A percentile compares a stretch with the other conserved stretches of the same genome.
phyloP scores from a whole-genome alignment of 768 basidiomycete genomes.

The Lentinula raphanica region DNA sequence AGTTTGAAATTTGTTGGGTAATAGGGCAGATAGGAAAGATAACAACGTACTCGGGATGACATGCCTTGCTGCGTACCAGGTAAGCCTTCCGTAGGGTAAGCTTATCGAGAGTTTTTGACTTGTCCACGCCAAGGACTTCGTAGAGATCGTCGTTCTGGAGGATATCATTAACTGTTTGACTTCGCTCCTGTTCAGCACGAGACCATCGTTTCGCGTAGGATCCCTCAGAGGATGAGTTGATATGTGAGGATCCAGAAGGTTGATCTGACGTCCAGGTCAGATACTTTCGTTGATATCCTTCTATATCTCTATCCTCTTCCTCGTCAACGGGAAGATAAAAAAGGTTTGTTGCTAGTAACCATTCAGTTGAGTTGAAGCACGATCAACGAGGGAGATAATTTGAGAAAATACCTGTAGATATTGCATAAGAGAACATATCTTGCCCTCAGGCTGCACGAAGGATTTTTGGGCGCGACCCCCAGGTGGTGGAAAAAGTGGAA shows the following conservation, averaged over 20 bases:
- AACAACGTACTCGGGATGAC: slow-evolving; percentile 80
- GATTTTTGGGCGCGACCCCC: neutral
- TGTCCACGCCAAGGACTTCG: slow-evolving; percentile 61
- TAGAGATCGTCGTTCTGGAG: slow-evolving; percentile 66
- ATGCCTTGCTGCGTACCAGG: slow-evolving; percentile 65
- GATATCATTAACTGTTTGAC: slow-evolving; percentile 43
- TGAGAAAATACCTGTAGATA: slow-evolving; percentile 21
- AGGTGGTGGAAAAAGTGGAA: neutral
- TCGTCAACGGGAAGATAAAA: slow-evolving; percentile 63
- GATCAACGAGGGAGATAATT: neutral
- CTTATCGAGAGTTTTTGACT: slow-evolving; percentile 47
- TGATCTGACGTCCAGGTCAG: slow-evolving; percentile 44
- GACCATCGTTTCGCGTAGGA: neutral
- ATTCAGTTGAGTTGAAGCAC: slow-evolving; percentile 1
- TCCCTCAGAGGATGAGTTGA: slow-evolving; percentile 12
- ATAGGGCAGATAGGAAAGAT: neutral
- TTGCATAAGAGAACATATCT: slow-evolving; percentile 26
- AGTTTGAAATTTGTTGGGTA: slow-evolving; percentile 1
- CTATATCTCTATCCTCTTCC: slow-evolving; percentile 43
- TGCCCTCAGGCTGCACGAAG: slow-evolving; percentile 8
- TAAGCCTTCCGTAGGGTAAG: slow-evolving; percentile 69
- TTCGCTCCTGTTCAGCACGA: slow-evolving; percentile 17
- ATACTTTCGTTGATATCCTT: slow-evolving; percentile 39
- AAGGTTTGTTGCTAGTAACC: slow-evolving; percentile 57
- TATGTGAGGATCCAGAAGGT: slow-evolving; percentile 23